phyloP scores from a whole-genome alignment of 495 filamentous ascomycete species.

The Xylaria scruposa region DNA sequence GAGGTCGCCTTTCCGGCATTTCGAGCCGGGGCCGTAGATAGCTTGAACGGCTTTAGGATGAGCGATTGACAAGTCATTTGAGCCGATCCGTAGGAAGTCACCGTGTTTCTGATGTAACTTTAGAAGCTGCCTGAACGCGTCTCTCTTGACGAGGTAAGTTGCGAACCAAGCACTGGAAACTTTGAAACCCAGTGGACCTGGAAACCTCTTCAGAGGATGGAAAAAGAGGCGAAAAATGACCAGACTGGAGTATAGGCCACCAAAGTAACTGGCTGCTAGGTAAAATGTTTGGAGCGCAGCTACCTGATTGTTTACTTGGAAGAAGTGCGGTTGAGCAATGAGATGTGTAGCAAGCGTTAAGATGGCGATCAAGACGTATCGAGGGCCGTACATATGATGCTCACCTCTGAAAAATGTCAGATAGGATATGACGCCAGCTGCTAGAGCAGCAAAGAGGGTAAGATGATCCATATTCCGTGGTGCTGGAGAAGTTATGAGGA shows the following conservation, averaged over 20 bases:
- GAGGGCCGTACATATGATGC: constrained; percentile 43
- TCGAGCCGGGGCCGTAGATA: constrained; percentile 39
- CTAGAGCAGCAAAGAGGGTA: background rate
- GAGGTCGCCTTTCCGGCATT: constrained; percentile 40
- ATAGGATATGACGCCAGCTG: constrained; percentile 32
- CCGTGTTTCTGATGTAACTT: constrained; percentile 44
- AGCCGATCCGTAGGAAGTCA: constrained; percentile 51
- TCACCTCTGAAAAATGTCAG: constrained; percentile 44
- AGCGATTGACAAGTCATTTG: constrained; percentile 47
- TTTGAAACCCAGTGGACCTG: constrained; percentile 45
- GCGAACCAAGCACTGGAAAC: constrained; percentile 44
- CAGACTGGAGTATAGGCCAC: constrained; percentile 46
- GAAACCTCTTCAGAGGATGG: constrained; percentile 46
- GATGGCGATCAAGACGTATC: constrained; percentile 29
- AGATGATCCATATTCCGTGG: background rate
- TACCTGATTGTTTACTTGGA: background rate
- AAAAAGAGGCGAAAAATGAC: constrained; percentile 45
- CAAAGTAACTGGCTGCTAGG: constrained; percentile 34
- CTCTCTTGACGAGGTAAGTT: constrained; percentile 32
- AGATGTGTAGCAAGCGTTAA: background rate
- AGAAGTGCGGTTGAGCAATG: background rate
- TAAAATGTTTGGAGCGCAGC: constrained; percentile 20
- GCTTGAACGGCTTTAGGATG: constrained; percentile 40
- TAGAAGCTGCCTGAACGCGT: constrained; percentile 41
- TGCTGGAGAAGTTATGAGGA: background rate